Evolutionary conservation across 371 early-diverging fungal genomes (phyloP).

Genomic region (Rhizopus stolonifer): DNA sequence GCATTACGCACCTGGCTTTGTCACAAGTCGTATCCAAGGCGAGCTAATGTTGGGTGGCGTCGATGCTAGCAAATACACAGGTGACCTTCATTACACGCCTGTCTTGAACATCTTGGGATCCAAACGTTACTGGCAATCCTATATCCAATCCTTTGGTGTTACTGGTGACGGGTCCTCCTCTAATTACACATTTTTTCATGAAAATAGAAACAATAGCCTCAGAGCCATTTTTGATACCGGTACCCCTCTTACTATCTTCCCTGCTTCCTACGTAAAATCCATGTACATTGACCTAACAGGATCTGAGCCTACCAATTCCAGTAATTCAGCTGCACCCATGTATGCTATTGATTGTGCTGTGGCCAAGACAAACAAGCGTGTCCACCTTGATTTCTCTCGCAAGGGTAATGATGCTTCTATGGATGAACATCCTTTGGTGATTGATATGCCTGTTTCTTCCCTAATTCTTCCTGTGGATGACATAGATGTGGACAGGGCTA

Average conservation of each 20-base stretch:
- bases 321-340: conserved; percentile 10
- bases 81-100: conserved; percentile 25
- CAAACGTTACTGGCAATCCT: conserved; percentile 10
- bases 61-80: conserved; percentile 25
- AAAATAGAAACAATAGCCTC: neutral
- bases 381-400: conserved; percentile 11
- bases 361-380: conserved; percentile 2
- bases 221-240: conserved; percentile 31
- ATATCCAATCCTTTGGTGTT: conserved; percentile 29
- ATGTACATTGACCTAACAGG: conserved; percentile 20
- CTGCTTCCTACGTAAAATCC: conserved; percentile 14
- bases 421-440: conserved; percentile 8
- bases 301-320: neutral
- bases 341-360: conserved; percentile 21
- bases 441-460: conserved; percentile 25
- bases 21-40: conserved; percentile 12
- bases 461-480: conserved; percentile 30
- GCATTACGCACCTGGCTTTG: conserved; percentile 3
- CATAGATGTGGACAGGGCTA: conserved; percentile 18
- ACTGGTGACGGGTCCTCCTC: neutral
- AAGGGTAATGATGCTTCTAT: neutral
- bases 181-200: conserved; percentile 5
- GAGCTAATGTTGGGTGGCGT: conserved; percentile 36
- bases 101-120: neutral
- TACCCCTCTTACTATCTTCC: conserved; percentile 29